Evolutionary conservation across 1,284 basidiomycete species (phyloP), one percentile per base, ranked within the genome.

Genomic region (Hypsizygus ulmarius): DNA sequence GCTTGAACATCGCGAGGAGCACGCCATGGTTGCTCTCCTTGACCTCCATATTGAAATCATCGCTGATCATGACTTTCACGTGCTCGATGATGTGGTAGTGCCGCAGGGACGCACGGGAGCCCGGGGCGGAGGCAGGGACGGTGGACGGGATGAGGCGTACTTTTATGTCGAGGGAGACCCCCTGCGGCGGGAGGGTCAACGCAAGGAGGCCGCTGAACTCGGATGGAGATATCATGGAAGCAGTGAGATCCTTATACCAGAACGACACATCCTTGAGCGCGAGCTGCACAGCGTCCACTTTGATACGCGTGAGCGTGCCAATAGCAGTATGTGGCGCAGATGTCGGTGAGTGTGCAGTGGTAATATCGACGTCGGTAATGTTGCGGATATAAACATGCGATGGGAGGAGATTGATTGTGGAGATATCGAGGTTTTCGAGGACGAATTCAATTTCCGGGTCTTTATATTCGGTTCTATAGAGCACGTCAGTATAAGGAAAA

Each of bases 381-480:
- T 86, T 85, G 40, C 83, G 79, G 33, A 87, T 77, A 63, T 79
- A 85, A 6, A 79, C 77, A 45, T 84, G 83, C 0, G 84, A 81
- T 0, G 84, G 84, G n/a, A 83, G 73, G 25, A 87, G 63, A 38
- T 74, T 74, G 60, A 85, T 70, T 0, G 76, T 75, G 0, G 82
- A 84, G 21, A 87, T 71, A 53, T 85, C 77, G 37, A 87, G 68
- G 56, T 86, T 82, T 59, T 87, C 85, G 40, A 87, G 75, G 0
- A 87, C 81, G 47, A 87, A 82, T 53, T 87, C 84, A 39, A 78
- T 71, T 29, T 84, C 78, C 0, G 65, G 49, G 51, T 87, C 83
- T 48, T 78, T 77, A 61, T 80, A 87, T 55, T 87, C 84, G 8
- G 77, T 85, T 49, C 84, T 87, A 39, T 1, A 41, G 0, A 5